Evolutionary conservation across 108 stramenopile genomes (phyloP).

Genomic region (Cyclotella sp.): DNA sequence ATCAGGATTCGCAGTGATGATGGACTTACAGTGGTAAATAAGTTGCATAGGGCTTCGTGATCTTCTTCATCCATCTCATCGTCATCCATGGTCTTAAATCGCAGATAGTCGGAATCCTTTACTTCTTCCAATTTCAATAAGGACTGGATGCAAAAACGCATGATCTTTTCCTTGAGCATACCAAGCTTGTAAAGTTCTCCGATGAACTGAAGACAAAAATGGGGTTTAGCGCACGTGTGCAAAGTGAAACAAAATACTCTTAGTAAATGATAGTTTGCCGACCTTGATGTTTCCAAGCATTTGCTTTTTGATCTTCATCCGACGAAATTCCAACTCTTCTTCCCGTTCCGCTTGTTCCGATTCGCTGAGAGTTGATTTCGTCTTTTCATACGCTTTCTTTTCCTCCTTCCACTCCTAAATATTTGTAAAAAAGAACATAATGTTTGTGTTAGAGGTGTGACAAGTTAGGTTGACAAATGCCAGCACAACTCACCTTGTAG

Average conservation of each 20-base stretch:
- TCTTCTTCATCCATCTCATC: constrained; percentile 87
- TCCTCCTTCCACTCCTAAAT: constrained; percentile 80
- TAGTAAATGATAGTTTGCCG: not conserved
- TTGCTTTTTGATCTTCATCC: constrained; percentile 94
- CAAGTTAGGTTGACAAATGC: not conserved
- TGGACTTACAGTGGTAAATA: constrained; percentile 65
- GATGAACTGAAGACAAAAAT: constrained; percentile 69
- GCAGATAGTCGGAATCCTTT: constrained; percentile 37
- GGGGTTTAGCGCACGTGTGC: not conserved
- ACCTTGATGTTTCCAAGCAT: constrained; percentile 93
- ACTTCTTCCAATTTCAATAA: constrained; percentile 84
- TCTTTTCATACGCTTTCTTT: constrained; percentile 70
- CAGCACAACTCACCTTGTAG: constrained; percentile 43
- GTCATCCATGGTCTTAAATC: constrained; percentile 58
- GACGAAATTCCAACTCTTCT: constrained; percentile 79
- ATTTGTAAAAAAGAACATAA: not conserved
- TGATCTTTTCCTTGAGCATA: constrained; percentile 93
- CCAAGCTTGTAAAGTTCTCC: constrained; percentile 96
- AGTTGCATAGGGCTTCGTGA: constrained; percentile 89
- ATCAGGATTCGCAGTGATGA: not conserved
- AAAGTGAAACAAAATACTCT: not conserved
- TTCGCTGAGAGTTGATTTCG: constrained; percentile 68
- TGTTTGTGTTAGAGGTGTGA: no score
- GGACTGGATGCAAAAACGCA: constrained; percentile 86
- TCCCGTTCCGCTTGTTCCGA: constrained; percentile 70